phyloP scores from a whole-genome alignment of 768 basidiomycete genomes.

The Cantharellus cinnabarinus region DNA sequence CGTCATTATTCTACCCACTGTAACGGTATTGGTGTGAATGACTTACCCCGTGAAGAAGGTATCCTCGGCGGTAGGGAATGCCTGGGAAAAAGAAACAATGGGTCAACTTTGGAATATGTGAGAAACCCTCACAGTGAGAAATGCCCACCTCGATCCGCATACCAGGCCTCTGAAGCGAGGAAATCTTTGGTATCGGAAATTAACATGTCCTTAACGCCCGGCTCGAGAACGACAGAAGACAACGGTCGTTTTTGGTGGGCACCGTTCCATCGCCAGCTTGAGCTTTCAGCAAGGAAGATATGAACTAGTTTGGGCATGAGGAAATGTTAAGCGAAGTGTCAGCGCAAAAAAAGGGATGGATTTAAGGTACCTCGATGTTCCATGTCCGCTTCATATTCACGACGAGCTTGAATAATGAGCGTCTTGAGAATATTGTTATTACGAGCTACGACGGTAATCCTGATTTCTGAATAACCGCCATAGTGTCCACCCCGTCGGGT shows the following conservation, averaged over 20 bases:
- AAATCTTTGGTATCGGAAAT: constrained; percentile 50
- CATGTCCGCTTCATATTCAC: constrained; percentile 78
- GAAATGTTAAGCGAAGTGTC: not conserved
- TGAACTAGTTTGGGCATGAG: constrained; percentile 27
- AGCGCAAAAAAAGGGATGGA: not conserved
- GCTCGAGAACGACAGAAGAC: constrained; percentile 81
- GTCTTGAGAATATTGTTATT: constrained; percentile 77
- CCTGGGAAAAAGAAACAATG: constrained; percentile 22
- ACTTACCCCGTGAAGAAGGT: constrained; percentile 56
- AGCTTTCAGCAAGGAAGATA: constrained; percentile 79
- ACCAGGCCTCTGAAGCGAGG: constrained; percentile 30
- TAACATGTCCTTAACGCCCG: constrained; percentile 75
- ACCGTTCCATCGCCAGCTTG: constrained; percentile 76
- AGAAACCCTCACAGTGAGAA: not conserved
- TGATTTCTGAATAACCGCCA: constrained; percentile 39
- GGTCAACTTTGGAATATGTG: not conserved
- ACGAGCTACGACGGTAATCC: constrained; percentile 76
- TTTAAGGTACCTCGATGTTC: constrained; percentile 34
- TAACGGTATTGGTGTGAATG: constrained; percentile 16
- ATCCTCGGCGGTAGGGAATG: constrained; percentile 75
- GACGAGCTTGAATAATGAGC: constrained; percentile 70
- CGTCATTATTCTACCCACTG: too few relatives aligned
- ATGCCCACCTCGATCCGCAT: constrained; percentile 59
- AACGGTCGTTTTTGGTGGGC: constrained; percentile 76
- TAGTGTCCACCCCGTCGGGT: constrained; percentile 30